Evolutionary conservation across 345 rosid genomes (phyloP).

Genomic region (Sonneratia alba): DNA sequence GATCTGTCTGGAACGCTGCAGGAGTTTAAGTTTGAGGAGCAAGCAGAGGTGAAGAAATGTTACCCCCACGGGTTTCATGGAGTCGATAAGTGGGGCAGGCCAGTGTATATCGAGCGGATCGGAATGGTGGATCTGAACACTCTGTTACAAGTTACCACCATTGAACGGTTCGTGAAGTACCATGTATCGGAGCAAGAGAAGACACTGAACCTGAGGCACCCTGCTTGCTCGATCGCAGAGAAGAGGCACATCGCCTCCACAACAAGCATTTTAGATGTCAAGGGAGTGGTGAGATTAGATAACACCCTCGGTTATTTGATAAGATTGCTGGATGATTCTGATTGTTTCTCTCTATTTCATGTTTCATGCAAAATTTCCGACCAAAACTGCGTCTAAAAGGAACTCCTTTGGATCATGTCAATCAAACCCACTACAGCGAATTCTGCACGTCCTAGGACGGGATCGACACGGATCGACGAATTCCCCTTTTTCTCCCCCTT

Average conservation of each 20-base stretch:
- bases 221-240: constrained; percentile 53
- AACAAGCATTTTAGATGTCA: constrained; percentile 53
- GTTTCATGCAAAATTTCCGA: background rate
- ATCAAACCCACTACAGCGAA: too few species aligned
- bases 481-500: too few species aligned
- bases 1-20: constrained; percentile 7
- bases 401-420: too few species aligned
- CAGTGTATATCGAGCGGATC: constrained; percentile 43
- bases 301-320: background rate
- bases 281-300: constrained; percentile 47
- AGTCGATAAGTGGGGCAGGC: constrained; percentile 51
- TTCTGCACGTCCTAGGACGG: too few species aligned
- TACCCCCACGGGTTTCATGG: constrained; percentile 65
- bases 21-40: constrained; percentile 45
- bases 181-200: constrained; percentile 57
- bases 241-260: constrained; percentile 44
- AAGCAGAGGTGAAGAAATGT: constrained; percentile 35
- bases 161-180: constrained; percentile 39
- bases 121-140: constrained; percentile 48
- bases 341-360: background rate
- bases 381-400: too few species aligned
- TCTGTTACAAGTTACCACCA: constrained; percentile 30
- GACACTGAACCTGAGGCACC: constrained; percentile 36
- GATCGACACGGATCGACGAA: too few species aligned
- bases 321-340: background rate